phyloP scores from a whole-genome alignment of 176 grass and related monocot species.

The Aegilops umbellulata region DNA sequence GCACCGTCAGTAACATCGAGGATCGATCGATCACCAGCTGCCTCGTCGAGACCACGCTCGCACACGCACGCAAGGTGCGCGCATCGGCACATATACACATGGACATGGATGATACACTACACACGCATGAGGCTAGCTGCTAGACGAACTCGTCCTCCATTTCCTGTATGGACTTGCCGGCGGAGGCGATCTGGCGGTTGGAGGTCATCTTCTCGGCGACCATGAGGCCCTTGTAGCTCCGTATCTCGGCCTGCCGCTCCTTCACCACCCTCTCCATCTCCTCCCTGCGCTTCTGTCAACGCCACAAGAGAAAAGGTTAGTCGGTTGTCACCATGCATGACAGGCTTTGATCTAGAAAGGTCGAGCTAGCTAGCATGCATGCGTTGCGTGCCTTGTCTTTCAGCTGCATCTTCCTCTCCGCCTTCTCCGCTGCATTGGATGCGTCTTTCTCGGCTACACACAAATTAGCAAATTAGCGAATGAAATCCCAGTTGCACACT shows the following conservation, averaged over 20 bases:
- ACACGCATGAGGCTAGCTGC: background rate
- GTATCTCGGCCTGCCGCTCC: conserved; percentile 65
- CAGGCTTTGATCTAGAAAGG: background rate
- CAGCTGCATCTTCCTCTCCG: conserved; percentile 73
- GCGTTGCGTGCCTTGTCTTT: conserved; percentile 58
- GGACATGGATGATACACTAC: background rate
- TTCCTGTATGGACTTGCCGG: conserved; percentile 81
- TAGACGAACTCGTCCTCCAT: conserved; percentile 90
- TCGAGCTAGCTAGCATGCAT: no score
- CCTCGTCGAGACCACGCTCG: background rate
- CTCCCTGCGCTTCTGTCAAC: conserved; percentile 60
- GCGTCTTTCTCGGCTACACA: conserved; percentile 78
- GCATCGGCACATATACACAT: background rate
- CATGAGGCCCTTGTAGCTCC: conserved; percentile 96
- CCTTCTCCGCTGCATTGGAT: conserved; percentile 69
- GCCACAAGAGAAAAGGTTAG: no score
- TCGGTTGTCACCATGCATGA: background rate
- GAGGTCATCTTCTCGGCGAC: conserved; percentile 96
- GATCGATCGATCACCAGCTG: background rate
- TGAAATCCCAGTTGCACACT: background rate
- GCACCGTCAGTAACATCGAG: background rate
- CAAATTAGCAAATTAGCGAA: background rate
- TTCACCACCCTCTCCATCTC: conserved; percentile 74
- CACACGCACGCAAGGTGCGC: background rate
- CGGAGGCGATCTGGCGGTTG: conserved; percentile 90